These are phyloP conservation scores for Ophiostoma fasciatum DNA, from an alignment of 2,329 filamentous ascomycete species.

Conservation along the genomic window DNA sequence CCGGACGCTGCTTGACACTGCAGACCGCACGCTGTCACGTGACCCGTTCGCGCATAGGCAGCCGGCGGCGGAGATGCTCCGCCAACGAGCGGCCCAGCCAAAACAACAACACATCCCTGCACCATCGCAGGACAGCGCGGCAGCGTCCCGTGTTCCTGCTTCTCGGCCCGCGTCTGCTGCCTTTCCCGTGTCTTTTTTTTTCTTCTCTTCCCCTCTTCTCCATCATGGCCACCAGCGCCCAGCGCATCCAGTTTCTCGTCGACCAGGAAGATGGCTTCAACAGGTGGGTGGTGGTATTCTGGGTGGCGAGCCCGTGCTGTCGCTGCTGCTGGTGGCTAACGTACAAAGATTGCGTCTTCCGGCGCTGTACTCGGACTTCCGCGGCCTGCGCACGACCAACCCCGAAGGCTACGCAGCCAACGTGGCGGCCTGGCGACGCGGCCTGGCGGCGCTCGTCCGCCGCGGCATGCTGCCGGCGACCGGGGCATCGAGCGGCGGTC, in stretches of 20 bases:
- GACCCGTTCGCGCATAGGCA: no score
- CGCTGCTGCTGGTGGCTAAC: neutral
- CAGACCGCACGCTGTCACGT: no score
- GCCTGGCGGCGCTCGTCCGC: conserved; percentile 17
- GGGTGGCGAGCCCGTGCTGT: neutral
- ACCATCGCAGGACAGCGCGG: conserved; percentile 5
- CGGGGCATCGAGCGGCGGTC: neutral
- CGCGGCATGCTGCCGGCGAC: conserved; percentile 19
- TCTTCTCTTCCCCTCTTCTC: no score
- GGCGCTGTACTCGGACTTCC: conserved; percentile 16
- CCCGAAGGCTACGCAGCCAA: conserved; percentile 18
- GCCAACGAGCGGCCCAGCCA: conserved; percentile 1
- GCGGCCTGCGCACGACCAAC: conserved; percentile 14
- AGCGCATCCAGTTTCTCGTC: conserved; percentile 12
- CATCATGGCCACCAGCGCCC: conserved; percentile 10
- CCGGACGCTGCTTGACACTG: no score
- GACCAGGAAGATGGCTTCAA: conserved; percentile 11
- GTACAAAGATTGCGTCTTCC: conserved; percentile 13
- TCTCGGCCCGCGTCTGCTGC: neutral
- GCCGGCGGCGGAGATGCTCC: no score
- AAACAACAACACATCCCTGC: conserved; percentile 5
- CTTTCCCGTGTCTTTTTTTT: no score
- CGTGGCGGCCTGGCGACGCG: conserved; percentile 21
- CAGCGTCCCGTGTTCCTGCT: neutral
- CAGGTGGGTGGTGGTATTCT: conserved; percentile 2